phyloP scores from a whole-genome alignment of 805 yeast species.

The Starmerella geochares region DNA sequence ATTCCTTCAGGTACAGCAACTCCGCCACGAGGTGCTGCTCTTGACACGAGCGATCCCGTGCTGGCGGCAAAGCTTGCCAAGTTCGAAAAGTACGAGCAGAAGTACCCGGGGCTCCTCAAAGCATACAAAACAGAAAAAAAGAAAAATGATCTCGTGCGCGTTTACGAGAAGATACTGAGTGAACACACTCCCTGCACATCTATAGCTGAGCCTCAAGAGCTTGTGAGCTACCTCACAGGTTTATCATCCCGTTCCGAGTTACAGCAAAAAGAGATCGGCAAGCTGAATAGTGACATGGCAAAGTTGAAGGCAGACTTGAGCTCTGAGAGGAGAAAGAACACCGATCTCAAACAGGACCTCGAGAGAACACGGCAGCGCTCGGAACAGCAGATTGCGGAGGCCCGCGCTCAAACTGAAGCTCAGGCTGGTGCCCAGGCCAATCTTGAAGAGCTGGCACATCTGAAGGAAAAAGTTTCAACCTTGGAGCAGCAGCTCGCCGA shows the following conservation, averaged over 20 bases:
- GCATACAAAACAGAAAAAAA: constrained; percentile 78
- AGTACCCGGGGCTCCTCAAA: constrained; percentile 69
- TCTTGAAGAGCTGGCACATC: background rate
- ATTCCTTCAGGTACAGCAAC: no score
- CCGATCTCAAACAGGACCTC: background rate
- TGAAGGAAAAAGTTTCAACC: constrained; percentile 5
- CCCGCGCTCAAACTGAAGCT: constrained; percentile 3
- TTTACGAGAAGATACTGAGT: constrained; percentile 57
- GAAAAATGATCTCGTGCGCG: constrained; percentile 46
- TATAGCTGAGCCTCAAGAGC: constrained; percentile 58
- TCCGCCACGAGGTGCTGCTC: no score
- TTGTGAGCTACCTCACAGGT: constrained; percentile 60
- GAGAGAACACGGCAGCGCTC: constrained; percentile 13
- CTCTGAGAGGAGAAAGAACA: background rate
- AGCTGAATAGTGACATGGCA: constrained; percentile 26
- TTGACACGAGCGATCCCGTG: no score
- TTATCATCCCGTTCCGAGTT: constrained; percentile 50
- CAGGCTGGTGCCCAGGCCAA: constrained; percentile 1
- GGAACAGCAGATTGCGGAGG: constrained; percentile 12
- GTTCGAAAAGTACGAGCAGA: constrained; percentile 59
- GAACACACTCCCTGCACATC: constrained; percentile 75
- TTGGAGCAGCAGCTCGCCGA: constrained; percentile 15
- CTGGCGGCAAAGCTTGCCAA: constrained; percentile 24
- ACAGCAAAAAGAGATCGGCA: constrained; percentile 55
- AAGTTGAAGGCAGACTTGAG: background rate